A percentile compares a stretch with the other conserved stretches of the same genome.
phyloP scores from a whole-genome alignment of 495 filamentous ascomycete species.

The Mycothermus thermophilus region DNA sequence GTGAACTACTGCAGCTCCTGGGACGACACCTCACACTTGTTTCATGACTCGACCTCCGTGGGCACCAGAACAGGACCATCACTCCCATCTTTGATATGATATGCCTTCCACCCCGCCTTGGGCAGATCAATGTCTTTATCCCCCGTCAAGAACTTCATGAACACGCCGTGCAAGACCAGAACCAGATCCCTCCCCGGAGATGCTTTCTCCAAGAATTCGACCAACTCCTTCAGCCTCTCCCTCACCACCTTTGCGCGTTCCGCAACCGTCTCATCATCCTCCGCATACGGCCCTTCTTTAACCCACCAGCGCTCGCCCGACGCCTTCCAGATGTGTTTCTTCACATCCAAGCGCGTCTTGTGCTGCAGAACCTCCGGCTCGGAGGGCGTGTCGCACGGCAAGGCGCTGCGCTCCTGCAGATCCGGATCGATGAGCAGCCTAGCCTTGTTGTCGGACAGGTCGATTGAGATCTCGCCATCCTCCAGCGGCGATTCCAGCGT shows the following conservation, averaged over 20 bases:
- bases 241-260: conserved; percentile 8
- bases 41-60: too few relatives aligned
- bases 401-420: conserved; percentile 24
- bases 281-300: conserved; percentile 11
- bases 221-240: conserved; percentile 4
- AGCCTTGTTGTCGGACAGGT: not conserved
- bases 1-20: too few relatives aligned
- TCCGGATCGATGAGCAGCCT: conserved; percentile 13
- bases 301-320: conserved; percentile 9
- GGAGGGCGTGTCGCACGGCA: conserved; percentile 27
- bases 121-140: conserved; percentile 17
- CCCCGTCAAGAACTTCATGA: conserved; percentile 20
- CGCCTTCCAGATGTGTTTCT: not conserved
- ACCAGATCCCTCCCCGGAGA: conserved; percentile 7
- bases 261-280: conserved; percentile 9
- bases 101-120: conserved; percentile 20
- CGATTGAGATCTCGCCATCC: too few relatives aligned
- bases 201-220: not conserved
- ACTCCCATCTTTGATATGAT: conserved; percentile 1
- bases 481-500: too few relatives aligned
- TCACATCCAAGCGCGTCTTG: conserved; percentile 5
- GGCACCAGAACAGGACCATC: not conserved
- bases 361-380: conserved; percentile 8
- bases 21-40: too few relatives aligned
- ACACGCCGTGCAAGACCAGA: conserved; percentile 20